phyloP scores from a whole-genome alignment of 2,329 filamentous ascomycete species.

The Rhinocladiella mackenziei region DNA sequence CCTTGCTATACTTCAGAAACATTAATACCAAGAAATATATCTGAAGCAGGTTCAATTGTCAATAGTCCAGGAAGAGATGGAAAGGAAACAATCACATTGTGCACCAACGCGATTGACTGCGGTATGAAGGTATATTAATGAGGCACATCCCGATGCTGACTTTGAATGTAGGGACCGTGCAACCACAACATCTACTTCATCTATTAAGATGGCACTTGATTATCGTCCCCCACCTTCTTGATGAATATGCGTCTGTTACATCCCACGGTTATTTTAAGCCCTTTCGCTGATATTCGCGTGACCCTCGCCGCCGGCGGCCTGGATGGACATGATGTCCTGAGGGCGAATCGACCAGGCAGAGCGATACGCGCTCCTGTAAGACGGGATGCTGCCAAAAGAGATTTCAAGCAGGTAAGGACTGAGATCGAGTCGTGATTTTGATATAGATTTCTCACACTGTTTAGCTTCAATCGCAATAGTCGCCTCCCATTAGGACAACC shows the following conservation, averaged over 20 bases:
- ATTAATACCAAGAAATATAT: too few species aligned
- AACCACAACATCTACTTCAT: conserved; percentile 10
- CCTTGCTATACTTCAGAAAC: too few species aligned
- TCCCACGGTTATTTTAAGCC: conserved; percentile 1
- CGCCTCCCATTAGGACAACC: conserved; percentile 14
- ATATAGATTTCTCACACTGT: not conserved
- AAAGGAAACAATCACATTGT: too few species aligned
- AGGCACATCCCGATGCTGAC: conserved; percentile 21
- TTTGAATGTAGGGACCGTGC: conserved; percentile 18
- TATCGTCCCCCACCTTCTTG: not conserved
- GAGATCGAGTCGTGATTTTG: not conserved
- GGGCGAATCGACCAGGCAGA: conserved; percentile 2
- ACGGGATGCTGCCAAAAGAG: not conserved
- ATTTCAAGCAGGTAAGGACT: conserved; percentile 2
- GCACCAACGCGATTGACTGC: too few species aligned
- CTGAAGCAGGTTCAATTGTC: too few species aligned
- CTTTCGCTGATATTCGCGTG: conserved; percentile 1
- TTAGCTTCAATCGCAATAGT: conserved; percentile 9
- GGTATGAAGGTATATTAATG: too few species aligned
- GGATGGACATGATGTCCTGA: not conserved
- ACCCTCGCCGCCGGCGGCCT: not conserved
- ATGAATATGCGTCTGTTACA: conserved; percentile 7
- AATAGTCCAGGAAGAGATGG: too few species aligned
- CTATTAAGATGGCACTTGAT: conserved; percentile 1
- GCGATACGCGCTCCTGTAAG: conserved; percentile 3